Evolutionary conservation across 306 rosid species (phyloP).

Genomic region (Begonia peltatifolia): DNA sequence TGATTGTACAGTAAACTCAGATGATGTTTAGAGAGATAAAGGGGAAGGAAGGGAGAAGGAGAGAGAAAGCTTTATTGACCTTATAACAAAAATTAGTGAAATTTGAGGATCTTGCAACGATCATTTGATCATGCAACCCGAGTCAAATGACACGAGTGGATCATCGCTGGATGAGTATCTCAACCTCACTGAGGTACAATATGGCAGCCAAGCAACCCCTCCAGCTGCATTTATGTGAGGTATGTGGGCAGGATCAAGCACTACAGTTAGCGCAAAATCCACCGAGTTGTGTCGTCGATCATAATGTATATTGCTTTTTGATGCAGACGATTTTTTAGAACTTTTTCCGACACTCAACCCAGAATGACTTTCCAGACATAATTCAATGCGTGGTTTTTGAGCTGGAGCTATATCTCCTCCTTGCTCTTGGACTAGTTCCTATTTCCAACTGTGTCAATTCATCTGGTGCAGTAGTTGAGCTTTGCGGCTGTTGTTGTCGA

Average conservation of each 20-base stretch:
- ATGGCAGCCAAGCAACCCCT: slow-evolving; percentile 98
- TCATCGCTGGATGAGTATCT: slow-evolving; percentile 73
- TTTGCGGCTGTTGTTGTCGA: slow-evolving; percentile 50
- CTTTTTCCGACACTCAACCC: slow-evolving; percentile 47
- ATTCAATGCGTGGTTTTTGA: slow-evolving; percentile 86
- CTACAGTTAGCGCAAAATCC: slow-evolving; percentile 91
- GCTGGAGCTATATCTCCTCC: slow-evolving; percentile 77
- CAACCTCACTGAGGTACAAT: slow-evolving; percentile 84
- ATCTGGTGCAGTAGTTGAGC: slow-evolving; percentile 60
- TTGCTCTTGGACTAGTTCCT: slow-evolving; percentile 63
- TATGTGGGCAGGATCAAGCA: slow-evolving; percentile 89
- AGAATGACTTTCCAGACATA: slow-evolving; percentile 90
- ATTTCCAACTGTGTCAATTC: slow-evolving; percentile 79
- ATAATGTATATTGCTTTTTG: slow-evolving; percentile 88
- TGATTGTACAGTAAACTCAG: no score
- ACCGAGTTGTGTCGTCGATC: slow-evolving; percentile 73
- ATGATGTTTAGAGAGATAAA: no score
- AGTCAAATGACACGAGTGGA: slow-evolving; percentile 37
- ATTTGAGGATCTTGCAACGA: no score
- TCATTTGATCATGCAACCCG: no score
- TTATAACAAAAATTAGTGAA: no score
- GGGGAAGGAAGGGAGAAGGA: no score
- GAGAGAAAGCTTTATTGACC: no score
- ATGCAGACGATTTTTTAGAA: slow-evolving; percentile 44
- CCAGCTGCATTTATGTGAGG: slow-evolving; percentile 89